A percentile compares a stretch with the other conserved stretches of the same genome.
phyloP scores from a whole-genome alignment of 2,329 filamentous ascomycete genomes.

The Calonectria naviculata region DNA sequence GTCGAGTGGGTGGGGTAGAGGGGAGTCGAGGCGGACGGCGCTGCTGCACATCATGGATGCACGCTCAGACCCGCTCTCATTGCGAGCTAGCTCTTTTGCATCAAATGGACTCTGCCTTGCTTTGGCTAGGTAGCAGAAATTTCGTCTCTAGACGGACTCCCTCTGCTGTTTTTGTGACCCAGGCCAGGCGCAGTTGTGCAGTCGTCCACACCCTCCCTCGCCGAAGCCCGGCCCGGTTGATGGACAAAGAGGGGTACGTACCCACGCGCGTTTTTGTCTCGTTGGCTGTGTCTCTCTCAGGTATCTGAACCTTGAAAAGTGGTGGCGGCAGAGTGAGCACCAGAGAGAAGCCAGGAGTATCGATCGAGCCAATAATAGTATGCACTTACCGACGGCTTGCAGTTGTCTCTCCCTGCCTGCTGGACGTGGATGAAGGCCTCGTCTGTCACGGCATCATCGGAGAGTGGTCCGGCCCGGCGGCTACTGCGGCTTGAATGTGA shows the following conservation, averaged over 20 bases:
- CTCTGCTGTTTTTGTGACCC: neutral
- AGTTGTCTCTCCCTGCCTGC: neutral
- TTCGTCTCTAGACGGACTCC: slow-evolving; percentile 14
- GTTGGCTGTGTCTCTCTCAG: neutral
- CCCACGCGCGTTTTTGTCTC: neutral
- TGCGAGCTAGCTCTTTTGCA: neutral
- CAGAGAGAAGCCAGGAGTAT: neutral
- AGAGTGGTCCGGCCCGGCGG: slow-evolving; percentile 42
- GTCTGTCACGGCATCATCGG: slow-evolving; percentile 20
- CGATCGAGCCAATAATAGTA: neutral
- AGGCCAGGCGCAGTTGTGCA: slow-evolving; percentile 1
- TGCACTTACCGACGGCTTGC: slow-evolving; percentile 15
- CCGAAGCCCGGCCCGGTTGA: slow-evolving; percentile 23
- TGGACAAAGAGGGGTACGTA: slow-evolving; percentile 6
- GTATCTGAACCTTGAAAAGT: slow-evolving; percentile 6
- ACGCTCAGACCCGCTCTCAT: slow-evolving; percentile 16
- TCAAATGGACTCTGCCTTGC: neutral
- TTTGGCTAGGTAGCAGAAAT: slow-evolving; percentile 3
- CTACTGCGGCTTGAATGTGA: slow-evolving; percentile 40
- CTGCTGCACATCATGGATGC: slow-evolving; percentile 26
- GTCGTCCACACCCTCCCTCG: slow-evolving; percentile 6
- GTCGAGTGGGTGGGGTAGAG: slow-evolving; percentile 26
- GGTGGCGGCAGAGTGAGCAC: slow-evolving; percentile 14
- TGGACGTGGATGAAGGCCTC: neutral
- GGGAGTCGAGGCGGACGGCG: neutral